Evolutionary conservation across 2,329 filamentous ascomycete genomes (phyloP).

Genomic region (Monosporascus sp.): DNA sequence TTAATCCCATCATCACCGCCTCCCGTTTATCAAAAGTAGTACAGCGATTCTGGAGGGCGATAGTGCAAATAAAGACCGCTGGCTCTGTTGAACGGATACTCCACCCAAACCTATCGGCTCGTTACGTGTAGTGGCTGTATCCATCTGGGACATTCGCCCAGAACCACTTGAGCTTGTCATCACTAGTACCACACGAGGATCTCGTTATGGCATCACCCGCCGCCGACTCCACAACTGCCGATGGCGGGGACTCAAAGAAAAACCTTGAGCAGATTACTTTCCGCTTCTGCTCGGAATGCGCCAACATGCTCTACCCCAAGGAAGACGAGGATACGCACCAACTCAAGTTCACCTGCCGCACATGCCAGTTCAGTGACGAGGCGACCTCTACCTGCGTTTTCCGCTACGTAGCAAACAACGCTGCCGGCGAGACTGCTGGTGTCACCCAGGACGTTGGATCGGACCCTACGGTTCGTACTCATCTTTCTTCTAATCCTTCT

Average conservation of each 20-base stretch:
- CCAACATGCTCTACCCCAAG: conserved; percentile 96
- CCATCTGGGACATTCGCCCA: no score
- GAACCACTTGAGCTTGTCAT: not conserved
- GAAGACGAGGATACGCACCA: conserved; percentile 80
- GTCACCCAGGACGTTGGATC: conserved; percentile 95
- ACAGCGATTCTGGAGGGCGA: not conserved
- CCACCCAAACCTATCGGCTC: not conserved
- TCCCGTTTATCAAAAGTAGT: no score
- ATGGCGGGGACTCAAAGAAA: conserved; percentile 39
- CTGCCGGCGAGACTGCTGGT: conserved; percentile 90
- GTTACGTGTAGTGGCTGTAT: no score
- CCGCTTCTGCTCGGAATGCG: conserved; percentile 97
- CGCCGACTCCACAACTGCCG: conserved; percentile 53
- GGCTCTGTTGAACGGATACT: not conserved
- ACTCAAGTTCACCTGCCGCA: conserved; percentile 93
- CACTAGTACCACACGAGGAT: conserved; percentile 2
- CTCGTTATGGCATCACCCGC: conserved; percentile 22
- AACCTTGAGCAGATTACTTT: conserved; percentile 82
- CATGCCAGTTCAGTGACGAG: conserved; percentile 85
- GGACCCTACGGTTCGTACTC: conserved; percentile 91
- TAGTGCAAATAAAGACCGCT: not conserved
- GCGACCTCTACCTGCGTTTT: conserved; percentile 89
- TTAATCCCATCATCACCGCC: no score
- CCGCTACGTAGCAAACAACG: conserved; percentile 87
- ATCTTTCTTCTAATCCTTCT: conserved; percentile 21